These are phyloP conservation scores for Pseudogymnoascus pannorum DNA, from an alignment of 2,329 filamentous ascomycete species.

Conservation along the genomic window DNA sequence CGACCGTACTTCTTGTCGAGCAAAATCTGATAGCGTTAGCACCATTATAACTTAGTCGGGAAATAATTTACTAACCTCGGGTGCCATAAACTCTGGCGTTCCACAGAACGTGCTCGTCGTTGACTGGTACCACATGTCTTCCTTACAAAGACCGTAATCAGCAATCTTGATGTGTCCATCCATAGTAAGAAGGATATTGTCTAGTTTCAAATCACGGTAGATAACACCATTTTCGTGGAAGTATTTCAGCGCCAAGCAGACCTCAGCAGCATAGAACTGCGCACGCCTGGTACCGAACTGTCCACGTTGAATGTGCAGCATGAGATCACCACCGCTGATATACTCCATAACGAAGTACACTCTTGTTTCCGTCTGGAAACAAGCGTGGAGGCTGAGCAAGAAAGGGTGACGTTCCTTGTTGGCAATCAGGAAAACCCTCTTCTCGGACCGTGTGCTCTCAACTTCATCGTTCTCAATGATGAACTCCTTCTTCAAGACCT, in stretches of 20 bases:
- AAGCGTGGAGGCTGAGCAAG: constrained; percentile 88
- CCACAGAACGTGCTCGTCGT: constrained; percentile 98
- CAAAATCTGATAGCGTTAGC: constrained; percentile 59
- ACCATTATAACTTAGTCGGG: constrained; percentile 10
- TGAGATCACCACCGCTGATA: constrained; percentile 94
- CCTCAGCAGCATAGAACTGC: constrained; percentile 98
- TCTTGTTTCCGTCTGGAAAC: constrained; percentile 96
- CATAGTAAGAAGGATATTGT: constrained; percentile 86
- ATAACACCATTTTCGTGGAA: constrained; percentile 99
- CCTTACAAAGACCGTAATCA: constrained; percentile 98
- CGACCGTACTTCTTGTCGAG: constrained; percentile 97
- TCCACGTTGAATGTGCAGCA: constrained; percentile 96
- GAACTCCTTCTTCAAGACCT: constrained; percentile 98
- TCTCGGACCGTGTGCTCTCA: constrained; percentile 94
- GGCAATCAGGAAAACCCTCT: constrained; percentile 92
- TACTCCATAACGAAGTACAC: constrained; percentile 99
- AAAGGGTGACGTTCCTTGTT: constrained; percentile 97
- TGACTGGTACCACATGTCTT: constrained; percentile 98
- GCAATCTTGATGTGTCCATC: constrained; percentile 98
- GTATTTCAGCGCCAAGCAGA: constrained; percentile 94
- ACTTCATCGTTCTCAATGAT: constrained; percentile 99
- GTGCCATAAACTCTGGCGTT: constrained; percentile 99
- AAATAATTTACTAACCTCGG: constrained; percentile 58
- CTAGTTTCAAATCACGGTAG: constrained; percentile 74
- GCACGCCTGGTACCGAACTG: constrained; percentile 94